Conservation (phyloP, 116 monocot species). For the Posidonia oceanica region DNA sequence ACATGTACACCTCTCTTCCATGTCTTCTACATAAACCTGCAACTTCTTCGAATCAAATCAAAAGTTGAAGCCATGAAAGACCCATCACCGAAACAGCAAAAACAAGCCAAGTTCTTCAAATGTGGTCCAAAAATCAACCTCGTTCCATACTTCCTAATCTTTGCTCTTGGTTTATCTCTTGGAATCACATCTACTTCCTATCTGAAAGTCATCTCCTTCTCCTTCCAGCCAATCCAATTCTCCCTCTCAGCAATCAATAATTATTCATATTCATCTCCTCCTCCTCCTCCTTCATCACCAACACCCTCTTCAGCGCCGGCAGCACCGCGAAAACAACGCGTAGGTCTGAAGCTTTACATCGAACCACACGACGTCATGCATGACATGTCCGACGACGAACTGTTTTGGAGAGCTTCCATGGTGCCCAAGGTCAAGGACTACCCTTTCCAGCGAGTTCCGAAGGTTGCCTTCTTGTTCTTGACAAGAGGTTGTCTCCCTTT, state of each 20-base stretch:
- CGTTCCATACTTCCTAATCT: slow-evolving; percentile 11
- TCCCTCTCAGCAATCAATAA: neutral
- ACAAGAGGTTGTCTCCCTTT: slow-evolving; percentile 20
- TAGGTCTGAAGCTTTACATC: slow-evolving; percentile 3
- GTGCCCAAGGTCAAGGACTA: neutral
- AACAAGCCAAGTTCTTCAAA: neutral
- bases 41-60: neutral
- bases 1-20: no score
- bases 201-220: slow-evolving; percentile 6
- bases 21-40: no score
- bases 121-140: neutral
- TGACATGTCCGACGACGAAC: slow-evolving; percentile 40
- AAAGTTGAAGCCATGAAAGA: neutral
- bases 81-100: neutral
- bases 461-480: slow-evolving; percentile 52
- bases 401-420: slow-evolving; percentile 44
- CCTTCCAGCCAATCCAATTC: slow-evolving; percentile 2
- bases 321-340: neutral
- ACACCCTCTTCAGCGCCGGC: neutral
- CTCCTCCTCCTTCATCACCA: neutral
- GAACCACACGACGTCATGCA: slow-evolving; percentile 14
- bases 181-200: slow-evolving; percentile 9
- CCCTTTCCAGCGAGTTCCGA: slow-evolving; percentile 19
- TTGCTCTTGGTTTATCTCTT: slow-evolving; percentile 16
- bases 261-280: neutral